A percentile compares a stretch with the other conserved stretches of the same genome.
Evolutionary conservation across 2,329 filamentous ascomycete species (phyloP).

Genomic region (Aspergillus sergii): DNA sequence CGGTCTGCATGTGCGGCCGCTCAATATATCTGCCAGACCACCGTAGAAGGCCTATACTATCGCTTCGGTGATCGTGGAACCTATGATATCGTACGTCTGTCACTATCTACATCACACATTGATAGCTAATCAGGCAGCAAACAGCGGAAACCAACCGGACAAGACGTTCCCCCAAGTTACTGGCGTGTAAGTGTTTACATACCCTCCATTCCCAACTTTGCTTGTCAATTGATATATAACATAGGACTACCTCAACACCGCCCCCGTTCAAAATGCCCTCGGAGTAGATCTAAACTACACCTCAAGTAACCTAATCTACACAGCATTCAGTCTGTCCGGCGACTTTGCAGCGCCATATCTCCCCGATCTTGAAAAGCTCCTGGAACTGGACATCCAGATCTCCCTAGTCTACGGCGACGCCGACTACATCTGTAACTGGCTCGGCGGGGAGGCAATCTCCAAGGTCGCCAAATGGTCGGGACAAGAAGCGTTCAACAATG

Average conservation of each 20-base stretch:
- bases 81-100: conserved; percentile 56
- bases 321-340: conserved; percentile 54
- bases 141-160: neutral
- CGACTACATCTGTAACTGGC: conserved; percentile 59
- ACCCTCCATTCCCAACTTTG: conserved; percentile 58
- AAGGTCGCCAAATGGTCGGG: conserved; percentile 55
- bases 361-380: conserved; percentile 61
- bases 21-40: conserved; percentile 54
- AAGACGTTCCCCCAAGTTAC: conserved; percentile 1
- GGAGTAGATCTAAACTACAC: conserved; percentile 66
- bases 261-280: conserved; percentile 58
- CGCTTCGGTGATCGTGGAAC: conserved; percentile 56
- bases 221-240: conserved; percentile 56
- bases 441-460: conserved; percentile 75
- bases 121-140: neutral
- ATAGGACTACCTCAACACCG: conserved; percentile 1
- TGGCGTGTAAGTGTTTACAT: neutral
- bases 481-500: conserved; percentile 61
- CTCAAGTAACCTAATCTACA: conserved; percentile 46
- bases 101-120: neutral
- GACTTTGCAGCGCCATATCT: conserved; percentile 68
- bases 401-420: conserved; percentile 71
- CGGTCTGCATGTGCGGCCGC: neutral
- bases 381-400: conserved; percentile 65
- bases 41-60: conserved; percentile 62